phyloP scores from a whole-genome alignment of 352 stramenopile species.

The Phytophthora pluvialis region DNA sequence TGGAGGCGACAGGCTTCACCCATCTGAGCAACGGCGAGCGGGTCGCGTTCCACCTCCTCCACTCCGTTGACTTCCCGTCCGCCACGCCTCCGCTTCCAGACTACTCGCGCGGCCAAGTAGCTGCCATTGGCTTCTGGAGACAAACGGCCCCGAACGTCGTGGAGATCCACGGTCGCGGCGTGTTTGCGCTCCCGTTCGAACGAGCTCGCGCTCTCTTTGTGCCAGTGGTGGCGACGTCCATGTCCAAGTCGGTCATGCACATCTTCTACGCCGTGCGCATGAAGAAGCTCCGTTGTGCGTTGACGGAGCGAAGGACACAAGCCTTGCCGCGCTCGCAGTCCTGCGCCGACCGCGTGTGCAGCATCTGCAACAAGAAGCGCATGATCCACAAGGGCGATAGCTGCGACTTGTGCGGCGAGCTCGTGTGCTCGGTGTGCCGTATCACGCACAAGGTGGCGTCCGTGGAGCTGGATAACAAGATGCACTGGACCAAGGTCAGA shows the following conservation, averaged over 20 bases:
- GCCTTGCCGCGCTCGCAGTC: constrained; percentile 5
- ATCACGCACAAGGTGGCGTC: constrained; percentile 42
- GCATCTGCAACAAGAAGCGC: constrained; percentile 28
- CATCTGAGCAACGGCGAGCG: constrained; percentile 28
- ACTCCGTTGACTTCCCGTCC: constrained; percentile 35
- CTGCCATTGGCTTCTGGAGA: constrained; percentile 35
- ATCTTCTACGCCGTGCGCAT: constrained; percentile 28
- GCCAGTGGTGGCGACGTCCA: constrained; percentile 23
- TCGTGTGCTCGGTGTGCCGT: constrained; percentile 39
- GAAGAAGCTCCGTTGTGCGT: constrained; percentile 32
- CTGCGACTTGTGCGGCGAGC: constrained; percentile 36
- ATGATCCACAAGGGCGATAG: constrained; percentile 23
- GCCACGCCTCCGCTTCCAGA: constrained; percentile 26
- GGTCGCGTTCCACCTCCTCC: constrained; percentile 36
- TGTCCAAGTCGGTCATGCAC: constrained; percentile 38
- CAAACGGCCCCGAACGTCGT: constrained; percentile 24
- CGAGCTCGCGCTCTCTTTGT: constrained; percentile 26
- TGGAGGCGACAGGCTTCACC: constrained; percentile 37
- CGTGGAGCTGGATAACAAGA: constrained; percentile 38
- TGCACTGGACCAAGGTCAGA: constrained; percentile 31
- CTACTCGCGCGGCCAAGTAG: constrained; percentile 31
- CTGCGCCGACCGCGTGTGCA: constrained; percentile 12
- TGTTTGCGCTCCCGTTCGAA: constrained; percentile 31
- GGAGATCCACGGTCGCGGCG: constrained; percentile 27
- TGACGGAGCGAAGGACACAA: constrained; percentile 22